Evolutionary conservation across 2,329 filamentous ascomycete species (phyloP).

Genomic region (Teratosphaeria zuluensis): DNA sequence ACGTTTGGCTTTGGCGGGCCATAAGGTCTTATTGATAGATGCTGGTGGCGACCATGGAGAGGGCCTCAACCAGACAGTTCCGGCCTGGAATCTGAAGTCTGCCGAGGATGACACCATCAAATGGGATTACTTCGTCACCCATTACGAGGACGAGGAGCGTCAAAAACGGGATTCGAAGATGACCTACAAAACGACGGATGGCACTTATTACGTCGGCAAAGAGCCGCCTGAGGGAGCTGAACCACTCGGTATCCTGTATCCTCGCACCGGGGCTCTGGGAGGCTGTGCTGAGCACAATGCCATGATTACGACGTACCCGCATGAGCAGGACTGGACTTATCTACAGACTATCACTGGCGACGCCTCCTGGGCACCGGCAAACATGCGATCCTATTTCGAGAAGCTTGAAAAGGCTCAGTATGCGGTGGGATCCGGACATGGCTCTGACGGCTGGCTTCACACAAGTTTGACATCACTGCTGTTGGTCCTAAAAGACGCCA

Average conservation of each 20-base stretch:
- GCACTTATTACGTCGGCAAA: constrained; percentile 44
- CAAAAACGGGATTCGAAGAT: constrained; percentile 51
- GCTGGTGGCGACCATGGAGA: constrained; percentile 49
- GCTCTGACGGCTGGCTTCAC: constrained; percentile 39
- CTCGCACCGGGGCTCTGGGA: constrained; percentile 47
- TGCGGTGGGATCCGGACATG: constrained; percentile 43
- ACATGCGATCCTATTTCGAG: constrained; percentile 50
- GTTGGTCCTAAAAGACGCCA: constrained; percentile 39
- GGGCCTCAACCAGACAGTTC: constrained; percentile 43
- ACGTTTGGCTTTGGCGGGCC: constrained; percentile 48
- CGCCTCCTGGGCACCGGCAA: constrained; percentile 45
- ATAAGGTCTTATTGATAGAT: constrained; percentile 51
- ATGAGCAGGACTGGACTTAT: constrained; percentile 50
- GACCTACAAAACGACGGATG: constrained; percentile 44
- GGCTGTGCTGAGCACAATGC: constrained; percentile 55
- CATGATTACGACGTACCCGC: constrained; percentile 49
- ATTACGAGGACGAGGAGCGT: constrained; percentile 46
- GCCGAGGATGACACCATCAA: constrained; percentile 48
- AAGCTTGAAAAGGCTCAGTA: constrained; percentile 42
- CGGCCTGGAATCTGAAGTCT: constrained; percentile 43
- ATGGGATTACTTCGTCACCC: constrained; percentile 56
- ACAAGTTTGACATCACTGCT: constrained; percentile 46
- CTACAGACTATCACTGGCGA: constrained; percentile 52
- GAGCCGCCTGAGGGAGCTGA: constrained; percentile 44
- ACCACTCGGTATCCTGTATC: constrained; percentile 48